Evolutionary conservation across 1,139 yeast species (phyloP), one percentile per base, ranked within the genome.

Genomic region (Lodderomyces beijingensis): DNA sequence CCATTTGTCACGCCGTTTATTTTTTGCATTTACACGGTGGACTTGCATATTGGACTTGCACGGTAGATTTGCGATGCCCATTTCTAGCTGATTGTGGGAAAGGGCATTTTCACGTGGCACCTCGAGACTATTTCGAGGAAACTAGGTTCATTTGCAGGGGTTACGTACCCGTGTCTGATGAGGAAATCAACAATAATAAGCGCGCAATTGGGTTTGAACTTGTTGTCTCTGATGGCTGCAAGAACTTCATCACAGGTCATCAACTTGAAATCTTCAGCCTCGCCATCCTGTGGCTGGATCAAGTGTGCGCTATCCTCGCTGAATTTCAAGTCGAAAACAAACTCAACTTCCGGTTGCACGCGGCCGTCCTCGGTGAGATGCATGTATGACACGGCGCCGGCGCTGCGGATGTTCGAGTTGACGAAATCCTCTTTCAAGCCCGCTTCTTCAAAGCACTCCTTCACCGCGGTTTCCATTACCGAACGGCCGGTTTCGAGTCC

Each of bases 381-480:
- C 45, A 81, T 64, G 53, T 91, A 91, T 28, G 86, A 75, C 1
- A 86, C 60, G 0, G 72, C 79, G 0, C 96, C 97, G 1, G 66
- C 78, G 2, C 79, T 49, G 22, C 47, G 61, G 12, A 77, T 50
- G 33, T 70, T 59, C 2, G 48, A 29, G 33, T 53, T 50, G 0
- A 86, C 80, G 42, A 75, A 74, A 0, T 60, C 66, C 27, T 63
- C 65, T 0, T 51, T 44, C n/a, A 91, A 57, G 0, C 95, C 95
- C 0, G 96, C 98, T 51, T 91, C 98, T 50, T 91, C 98, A 40
- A 65, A 69, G 46, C 95, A 79, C 52, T 91, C 98, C 51, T 91
- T 91, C 14, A 85, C 46, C 3, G 80, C 77, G 0, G 97, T 89
- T 23, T 23, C 25, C 25, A 7, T 23, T 6, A 23, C 7, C 6